A percentile compares a stretch with the other conserved stretches of the same genome.
Conservation (phyloP, 495 filamentous ascomycete species). For the Podospora pseudocomata region DNA sequence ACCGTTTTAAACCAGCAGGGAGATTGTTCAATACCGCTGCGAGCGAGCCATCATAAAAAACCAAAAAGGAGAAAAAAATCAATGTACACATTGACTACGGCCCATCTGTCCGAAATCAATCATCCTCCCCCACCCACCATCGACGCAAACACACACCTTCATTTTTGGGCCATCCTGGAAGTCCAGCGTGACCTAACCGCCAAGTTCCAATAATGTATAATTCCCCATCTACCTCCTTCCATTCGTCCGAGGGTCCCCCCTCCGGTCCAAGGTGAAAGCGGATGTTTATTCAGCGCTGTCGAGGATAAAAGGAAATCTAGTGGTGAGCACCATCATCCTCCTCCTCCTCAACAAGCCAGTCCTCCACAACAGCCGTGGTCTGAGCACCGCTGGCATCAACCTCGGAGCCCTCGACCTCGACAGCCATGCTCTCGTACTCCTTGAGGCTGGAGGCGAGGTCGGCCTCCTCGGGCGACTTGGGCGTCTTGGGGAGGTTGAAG, state of each 20-base stretch:
- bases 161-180: no score
- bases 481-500: constrained; percentile 73
- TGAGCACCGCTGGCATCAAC: constrained; percentile 30
- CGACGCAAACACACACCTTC: no score
- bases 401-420: constrained; percentile 91
- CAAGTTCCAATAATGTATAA: background rate
- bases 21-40: no score
- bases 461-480: constrained; percentile 84
- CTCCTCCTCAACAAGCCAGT: constrained; percentile 50
- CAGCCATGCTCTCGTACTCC: constrained; percentile 85
- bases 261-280: background rate
- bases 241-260: background rate
- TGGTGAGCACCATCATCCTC: constrained; percentile 43
- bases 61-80: no score
- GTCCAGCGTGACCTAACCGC: no score
- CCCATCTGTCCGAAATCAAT: no score
- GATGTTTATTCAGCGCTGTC: background rate
- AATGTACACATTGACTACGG: no score
- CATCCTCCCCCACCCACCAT: no score
- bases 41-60: no score
- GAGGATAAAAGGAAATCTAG: constrained; percentile 22
- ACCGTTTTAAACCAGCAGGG: no score
- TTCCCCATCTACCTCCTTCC: background rate
- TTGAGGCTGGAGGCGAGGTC: constrained; percentile 86
- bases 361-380: constrained; percentile 40